Evolutionary conservation across 2,329 filamentous ascomycete genomes (phyloP), one percentile per base, ranked within the genome.

Genomic region (Acephala macrosclerotiorum): DNA sequence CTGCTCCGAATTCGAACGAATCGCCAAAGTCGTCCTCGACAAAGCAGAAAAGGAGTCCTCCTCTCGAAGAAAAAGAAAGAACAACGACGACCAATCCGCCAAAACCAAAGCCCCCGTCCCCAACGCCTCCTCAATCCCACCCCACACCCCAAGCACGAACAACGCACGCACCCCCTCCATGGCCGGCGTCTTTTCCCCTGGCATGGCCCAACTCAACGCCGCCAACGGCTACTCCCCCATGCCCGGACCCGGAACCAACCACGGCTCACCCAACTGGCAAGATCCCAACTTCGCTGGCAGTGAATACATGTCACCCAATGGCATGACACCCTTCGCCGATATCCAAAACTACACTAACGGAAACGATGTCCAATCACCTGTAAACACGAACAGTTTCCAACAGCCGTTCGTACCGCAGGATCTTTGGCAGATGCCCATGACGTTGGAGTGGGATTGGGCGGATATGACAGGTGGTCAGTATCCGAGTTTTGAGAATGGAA

Each of bases 1-100:
- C 0, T 98, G 95, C 78, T 88, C 92, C n/a, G 96, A 99, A 75
- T 99, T 99, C 73, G 94, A 97, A 77, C 89, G 96, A 65, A 97
- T 99, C 70, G 94, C 94, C 40, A 93, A 91, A 75, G 89, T 94
- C 2, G 93, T 97, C 9, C 89, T 98, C 55, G 95, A 98, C 66
- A 97, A 94, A 77, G 88, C 93, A 0, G 95, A 98, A 75, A 93
- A 91, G 74, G 95, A 98, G n/a, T 71, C 66, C 18, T 74, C 74
- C 0, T 73, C 73, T 5, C 88, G 92, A 66, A 88, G 93, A 64
- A 98, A 98, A 82, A 88, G 95, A 67, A 97, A 97, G 84, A 89
- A 86, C 67, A 83, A 87, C 53, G 89, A 90, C 9, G 73, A 75
- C 38, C 70, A 69, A 60, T 53, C 61, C 22, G 56, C 63, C 3